Evolutionary conservation across 257 asterid genomes (phyloP).

Genomic region (Primulina tabacum): DNA sequence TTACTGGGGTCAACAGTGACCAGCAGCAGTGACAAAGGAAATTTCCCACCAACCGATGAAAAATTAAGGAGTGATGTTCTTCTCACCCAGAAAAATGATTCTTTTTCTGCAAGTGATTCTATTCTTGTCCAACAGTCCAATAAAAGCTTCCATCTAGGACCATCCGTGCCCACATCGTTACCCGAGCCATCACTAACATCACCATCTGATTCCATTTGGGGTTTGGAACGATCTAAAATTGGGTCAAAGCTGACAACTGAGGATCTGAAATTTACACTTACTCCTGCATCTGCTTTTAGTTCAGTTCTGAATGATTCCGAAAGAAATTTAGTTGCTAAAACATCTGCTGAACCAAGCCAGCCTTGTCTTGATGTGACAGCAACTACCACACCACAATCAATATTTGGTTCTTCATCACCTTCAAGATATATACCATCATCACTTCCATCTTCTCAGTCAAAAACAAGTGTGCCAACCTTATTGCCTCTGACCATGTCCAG

Average conservation of each 20-base stretch:
- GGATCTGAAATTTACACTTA: slow-evolving; percentile 36
- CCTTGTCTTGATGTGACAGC: slow-evolving; percentile 28
- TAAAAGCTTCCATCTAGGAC: slow-evolving; percentile 24
- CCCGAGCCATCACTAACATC: slow-evolving; percentile 32
- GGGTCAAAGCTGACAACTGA: slow-evolving; percentile 31
- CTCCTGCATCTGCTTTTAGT: slow-evolving; percentile 35
- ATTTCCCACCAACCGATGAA: slow-evolving; percentile 29
- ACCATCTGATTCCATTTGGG: slow-evolving; percentile 29
- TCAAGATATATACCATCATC: slow-evolving; percentile 32
- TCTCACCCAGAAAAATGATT: slow-evolving; percentile 26
- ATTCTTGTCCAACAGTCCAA: slow-evolving; percentile 33
- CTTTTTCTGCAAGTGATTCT: slow-evolving; percentile 31
- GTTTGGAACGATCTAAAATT: slow-evolving; percentile 27
- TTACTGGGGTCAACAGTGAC: slow-evolving; percentile 29
- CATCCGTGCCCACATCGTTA: slow-evolving; percentile 30
- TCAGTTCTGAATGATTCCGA: slow-evolving; percentile 32
- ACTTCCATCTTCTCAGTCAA: slow-evolving; percentile 35
- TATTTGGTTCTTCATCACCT: slow-evolving; percentile 31
- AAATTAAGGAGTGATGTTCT: slow-evolving; percentile 30
- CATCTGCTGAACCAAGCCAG: slow-evolving; percentile 29
- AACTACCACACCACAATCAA: slow-evolving; percentile 33
- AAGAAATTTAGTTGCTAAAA: slow-evolving; percentile 35
- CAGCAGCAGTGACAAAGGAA: slow-evolving; percentile 30
- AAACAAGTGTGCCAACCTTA: slow-evolving; percentile 38
- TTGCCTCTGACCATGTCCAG: slow-evolving; percentile 28